These are phyloP conservation scores for Podospora bellae-mahoneyi DNA, from an alignment of 495 filamentous ascomycete genomes.

Conservation along the genomic window DNA sequence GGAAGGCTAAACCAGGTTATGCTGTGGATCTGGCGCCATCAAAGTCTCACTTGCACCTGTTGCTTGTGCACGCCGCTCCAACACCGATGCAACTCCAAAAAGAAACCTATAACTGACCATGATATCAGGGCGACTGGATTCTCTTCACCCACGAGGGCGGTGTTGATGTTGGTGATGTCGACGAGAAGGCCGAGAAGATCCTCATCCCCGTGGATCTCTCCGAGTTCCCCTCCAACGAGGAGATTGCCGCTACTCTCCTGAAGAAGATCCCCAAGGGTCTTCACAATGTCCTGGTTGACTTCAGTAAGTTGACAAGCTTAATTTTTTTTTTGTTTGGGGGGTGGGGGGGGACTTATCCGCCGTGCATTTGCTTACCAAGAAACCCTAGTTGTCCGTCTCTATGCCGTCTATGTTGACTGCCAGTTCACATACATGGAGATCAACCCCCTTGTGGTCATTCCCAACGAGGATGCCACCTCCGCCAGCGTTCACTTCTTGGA, in stretches of 20 bases:
- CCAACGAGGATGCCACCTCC: slow-evolving; percentile 85
- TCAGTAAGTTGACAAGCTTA: slow-evolving; percentile 59
- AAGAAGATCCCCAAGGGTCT: slow-evolving; percentile 92
- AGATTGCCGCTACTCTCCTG: slow-evolving; percentile 78
- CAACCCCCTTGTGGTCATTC: slow-evolving; percentile 97
- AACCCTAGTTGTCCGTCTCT: slow-evolving; percentile 51
- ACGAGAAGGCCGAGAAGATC: slow-evolving; percentile 97
- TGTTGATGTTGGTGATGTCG: slow-evolving; percentile 98
- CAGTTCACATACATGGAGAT: slow-evolving; percentile 99
- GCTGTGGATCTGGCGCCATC: slow-evolving; percentile 23
- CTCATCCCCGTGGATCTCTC: slow-evolving; percentile 93
- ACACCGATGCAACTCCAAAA: slow-evolving; percentile 10
- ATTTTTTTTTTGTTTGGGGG: slow-evolving; percentile 46
- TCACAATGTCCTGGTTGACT: slow-evolving; percentile 97
- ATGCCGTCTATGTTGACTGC: slow-evolving; percentile 99
- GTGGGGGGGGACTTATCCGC: slow-evolving; percentile 17
- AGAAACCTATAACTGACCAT: slow-evolving; percentile 15
- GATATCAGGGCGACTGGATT: slow-evolving; percentile 90
- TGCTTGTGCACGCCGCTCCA: background rate
- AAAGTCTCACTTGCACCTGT: slow-evolving; percentile 3
- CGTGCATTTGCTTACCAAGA: slow-evolving; percentile 10
- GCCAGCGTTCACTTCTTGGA: slow-evolving; percentile 97
- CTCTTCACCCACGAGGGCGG: slow-evolving; percentile 99
- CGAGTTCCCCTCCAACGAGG: slow-evolving; percentile 93
- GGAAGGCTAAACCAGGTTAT: slow-evolving; percentile 52